Conservation (phyloP, 2,329 filamentous ascomycete genomes). For the Pestalotiopsis sp. region DNA sequence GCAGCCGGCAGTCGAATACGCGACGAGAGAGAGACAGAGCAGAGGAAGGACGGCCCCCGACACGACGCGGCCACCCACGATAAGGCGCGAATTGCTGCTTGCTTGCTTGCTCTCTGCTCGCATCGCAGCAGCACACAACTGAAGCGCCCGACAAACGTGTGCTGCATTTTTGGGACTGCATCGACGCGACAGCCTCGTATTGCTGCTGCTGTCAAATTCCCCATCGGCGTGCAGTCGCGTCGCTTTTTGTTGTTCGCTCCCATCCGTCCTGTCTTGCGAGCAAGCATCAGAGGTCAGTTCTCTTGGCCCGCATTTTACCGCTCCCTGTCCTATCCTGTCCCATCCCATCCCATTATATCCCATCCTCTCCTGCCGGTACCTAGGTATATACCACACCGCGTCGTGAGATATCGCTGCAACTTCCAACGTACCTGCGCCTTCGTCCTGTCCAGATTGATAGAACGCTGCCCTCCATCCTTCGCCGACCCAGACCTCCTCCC, state of each 20-base stretch:
- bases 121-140: background rate
- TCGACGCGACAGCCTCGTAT: background rate
- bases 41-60: background rate
- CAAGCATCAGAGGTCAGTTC: background rate
- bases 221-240: background rate
- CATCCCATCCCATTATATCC: background rate
- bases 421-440: background rate
- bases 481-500: background rate
- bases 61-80: background rate
- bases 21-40: background rate
- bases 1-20: background rate
- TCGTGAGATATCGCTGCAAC: background rate
- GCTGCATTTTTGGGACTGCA: background rate
- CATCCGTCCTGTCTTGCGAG: background rate
- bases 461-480: background rate
- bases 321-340: background rate
- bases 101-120: background rate
- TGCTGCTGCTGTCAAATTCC: background rate
- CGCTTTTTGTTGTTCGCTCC: background rate
- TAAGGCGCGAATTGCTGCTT: background rate
- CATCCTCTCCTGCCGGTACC: background rate
- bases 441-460: background rate
- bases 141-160: background rate
- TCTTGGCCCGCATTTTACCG: background rate
- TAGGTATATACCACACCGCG: background rate